Percentiles rank a stretch among this genome's conserved stretches.
These are phyloP conservation scores for Ceratocystiopsis brevicomis DNA, from an alignment of 2,329 filamentous ascomycete species.

Conservation along the genomic window DNA sequence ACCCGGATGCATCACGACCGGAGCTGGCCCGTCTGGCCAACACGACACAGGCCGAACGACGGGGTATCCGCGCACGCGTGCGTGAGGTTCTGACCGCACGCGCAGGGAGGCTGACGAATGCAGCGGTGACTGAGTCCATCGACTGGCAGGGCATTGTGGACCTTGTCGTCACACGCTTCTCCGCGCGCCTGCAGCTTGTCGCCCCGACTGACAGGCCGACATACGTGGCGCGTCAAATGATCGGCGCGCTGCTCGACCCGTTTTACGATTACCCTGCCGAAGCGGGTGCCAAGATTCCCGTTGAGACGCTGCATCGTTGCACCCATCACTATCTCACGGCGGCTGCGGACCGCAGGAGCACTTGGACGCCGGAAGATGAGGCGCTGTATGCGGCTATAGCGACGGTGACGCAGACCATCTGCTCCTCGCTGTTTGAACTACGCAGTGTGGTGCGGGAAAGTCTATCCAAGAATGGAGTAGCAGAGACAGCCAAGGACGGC, in stretches of 20 bases:
- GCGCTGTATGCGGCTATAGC: conserved; percentile 26
- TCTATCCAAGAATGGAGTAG: neutral
- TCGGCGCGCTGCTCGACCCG: conserved; percentile 12
- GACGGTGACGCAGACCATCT: conserved; percentile 21
- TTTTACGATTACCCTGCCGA: conserved; percentile 25
- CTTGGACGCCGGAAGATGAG: conserved; percentile 22
- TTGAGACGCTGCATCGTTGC: conserved; percentile 21
- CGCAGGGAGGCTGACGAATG: conserved; percentile 15
- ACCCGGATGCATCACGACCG: conserved; percentile 14
- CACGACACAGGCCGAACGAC: conserved; percentile 9
- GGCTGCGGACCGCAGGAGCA: conserved; percentile 7
- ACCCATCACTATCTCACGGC: conserved; percentile 24
- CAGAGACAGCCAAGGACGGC: conserved; percentile 4
- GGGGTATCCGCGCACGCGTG: conserved; percentile 15
- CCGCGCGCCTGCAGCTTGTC: conserved; percentile 29
- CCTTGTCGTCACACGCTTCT: conserved; percentile 44
- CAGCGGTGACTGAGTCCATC: conserved; percentile 10
- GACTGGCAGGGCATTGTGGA: conserved; percentile 54
- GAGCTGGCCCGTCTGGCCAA: conserved; percentile 13
- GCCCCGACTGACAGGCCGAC: conserved; percentile 9
- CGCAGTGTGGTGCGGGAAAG: conserved; percentile 10
- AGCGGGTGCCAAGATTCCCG: conserved; percentile 1
- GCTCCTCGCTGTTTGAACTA: conserved; percentile 15
- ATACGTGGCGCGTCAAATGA: conserved; percentile 20
- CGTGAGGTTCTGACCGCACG: conserved; percentile 11